Evolutionary conservation across 83 land plant species (phyloP), one percentile per base, ranked within the genome.

Genomic region (Thuja plicata): DNA sequence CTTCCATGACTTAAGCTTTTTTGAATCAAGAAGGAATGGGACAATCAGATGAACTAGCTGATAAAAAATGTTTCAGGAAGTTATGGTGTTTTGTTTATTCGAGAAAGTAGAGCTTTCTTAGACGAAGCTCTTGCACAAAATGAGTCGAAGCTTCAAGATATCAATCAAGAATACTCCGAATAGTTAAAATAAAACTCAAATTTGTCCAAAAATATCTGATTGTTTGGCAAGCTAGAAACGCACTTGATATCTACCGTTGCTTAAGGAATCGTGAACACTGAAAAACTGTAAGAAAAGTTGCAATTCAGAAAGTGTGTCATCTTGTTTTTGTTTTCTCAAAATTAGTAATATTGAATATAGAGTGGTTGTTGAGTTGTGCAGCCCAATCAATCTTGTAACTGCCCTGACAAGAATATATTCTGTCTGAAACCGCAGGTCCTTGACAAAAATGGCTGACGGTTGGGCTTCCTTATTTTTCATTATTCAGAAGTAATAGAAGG

Each of bases 1-100:
- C 89, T 3, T 92, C 93, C 41, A 54, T 90, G 55, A 90, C 92
- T 24, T 89, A 91, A 35, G 66, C 89, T n/a, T 77, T 81, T 55
- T 43, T 86, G n/a, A 70, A 62, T n/a, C 34, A 54, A 52, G 77
- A 38, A 40, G 86, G 37, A 87, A 84, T 88, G 16, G 87, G 45
- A 74, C 15, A 73, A 15, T 89, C 70, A 17, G 55, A 70, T 50
- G 35, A 52, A 34, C 57, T 57, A 32, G 5, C 86, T 38, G 89
- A 80, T 5, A 81, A 88, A 40, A 46, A 38, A 88, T 48, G 32
- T 54, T 88, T 70, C 16, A 48, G 84, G 38, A 43, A 19, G 77
- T 37, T 83, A 19, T 30, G 50, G 43, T 71, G 88, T 13, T 45
- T 45, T 27, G 74, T 48, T 62, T 24, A 27, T 27, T 52, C 77